These are phyloP conservation scores for Pisolithus microcarpus DNA, from an alignment of 768 basidiomycete genomes.

Conservation along the genomic window DNA sequence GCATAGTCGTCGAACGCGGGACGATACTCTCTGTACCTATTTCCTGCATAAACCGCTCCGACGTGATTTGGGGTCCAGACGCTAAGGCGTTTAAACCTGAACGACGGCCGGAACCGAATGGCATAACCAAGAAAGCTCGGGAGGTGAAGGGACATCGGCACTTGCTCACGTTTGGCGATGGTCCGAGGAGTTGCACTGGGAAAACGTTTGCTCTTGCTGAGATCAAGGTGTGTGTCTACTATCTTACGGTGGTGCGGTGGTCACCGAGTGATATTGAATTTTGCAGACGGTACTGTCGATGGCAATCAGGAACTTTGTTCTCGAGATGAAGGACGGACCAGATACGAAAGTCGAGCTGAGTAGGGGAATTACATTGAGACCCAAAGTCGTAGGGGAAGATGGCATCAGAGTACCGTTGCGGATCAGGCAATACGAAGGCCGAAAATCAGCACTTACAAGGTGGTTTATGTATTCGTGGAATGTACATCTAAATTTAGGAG, in stretches of 20 bases:
- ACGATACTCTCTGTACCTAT: slow-evolving; percentile 39
- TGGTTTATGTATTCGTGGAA: too few species aligned
- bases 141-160: slow-evolving; percentile 40
- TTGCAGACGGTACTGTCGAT: slow-evolving; percentile 35
- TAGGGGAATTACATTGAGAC: slow-evolving; percentile 4
- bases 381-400: slow-evolving; percentile 10
- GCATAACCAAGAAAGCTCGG: slow-evolving; percentile 22
- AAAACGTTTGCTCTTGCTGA: too few species aligned
- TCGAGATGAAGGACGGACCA: slow-evolving; percentile 31
- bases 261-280: background rate
- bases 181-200: too few species aligned
- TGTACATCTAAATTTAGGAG: too few species aligned
- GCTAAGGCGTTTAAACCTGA: slow-evolving; percentile 44
- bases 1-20: slow-evolving; percentile 43
- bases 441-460: background rate
- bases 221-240: too few species aligned
- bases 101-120: slow-evolving; percentile 46
- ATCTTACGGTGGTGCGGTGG: background rate
- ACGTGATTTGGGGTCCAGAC: slow-evolving; percentile 53
- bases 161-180: too few species aligned
- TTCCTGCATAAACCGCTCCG: slow-evolving; percentile 24
- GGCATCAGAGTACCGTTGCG: slow-evolving; percentile 19
- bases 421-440: slow-evolving; percentile 6
- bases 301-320: slow-evolving; percentile 35
- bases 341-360: slow-evolving; percentile 6